Evolutionary conservation across 2,329 filamentous ascomycete genomes (phyloP).

Genomic region (Exserohilum rostratum): DNA sequence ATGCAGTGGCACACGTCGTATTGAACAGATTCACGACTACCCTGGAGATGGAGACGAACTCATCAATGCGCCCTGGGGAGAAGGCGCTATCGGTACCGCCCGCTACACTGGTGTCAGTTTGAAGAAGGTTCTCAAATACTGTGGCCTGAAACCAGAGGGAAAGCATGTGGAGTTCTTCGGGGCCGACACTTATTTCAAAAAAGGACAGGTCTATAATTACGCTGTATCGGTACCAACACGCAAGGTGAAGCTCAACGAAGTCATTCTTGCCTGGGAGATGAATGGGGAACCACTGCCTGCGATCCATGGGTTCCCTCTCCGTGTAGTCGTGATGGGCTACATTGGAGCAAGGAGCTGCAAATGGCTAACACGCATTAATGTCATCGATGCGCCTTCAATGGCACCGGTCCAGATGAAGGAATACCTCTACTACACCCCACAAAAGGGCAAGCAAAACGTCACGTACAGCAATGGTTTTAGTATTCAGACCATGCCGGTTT

Average conservation of each 20-base stretch:
- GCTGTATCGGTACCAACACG: slow-evolving; percentile 69
- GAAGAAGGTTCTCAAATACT: slow-evolving; percentile 73
- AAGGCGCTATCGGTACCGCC: slow-evolving; percentile 71
- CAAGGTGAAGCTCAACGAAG: slow-evolving; percentile 71
- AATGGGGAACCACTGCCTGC: slow-evolving; percentile 68
- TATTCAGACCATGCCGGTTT: slow-evolving; percentile 76
- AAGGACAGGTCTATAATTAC: slow-evolving; percentile 69
- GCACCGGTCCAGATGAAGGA: slow-evolving; percentile 70
- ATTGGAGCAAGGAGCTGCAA: slow-evolving; percentile 69
- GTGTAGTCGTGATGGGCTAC: slow-evolving; percentile 68
- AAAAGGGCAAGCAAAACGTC: slow-evolving; percentile 71
- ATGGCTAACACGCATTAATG: slow-evolving; percentile 68
- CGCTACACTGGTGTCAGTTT: slow-evolving; percentile 67
- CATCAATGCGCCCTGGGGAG: slow-evolving; percentile 49
- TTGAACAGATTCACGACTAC: slow-evolving; percentile 71
- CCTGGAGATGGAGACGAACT: slow-evolving; percentile 71
- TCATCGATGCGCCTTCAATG: slow-evolving; percentile 60
- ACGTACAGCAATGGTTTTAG: slow-evolving; percentile 65
- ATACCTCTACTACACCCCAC: slow-evolving; percentile 72
- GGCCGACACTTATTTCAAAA: slow-evolving; percentile 76
- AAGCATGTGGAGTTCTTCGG: slow-evolving; percentile 73
- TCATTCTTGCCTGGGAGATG: slow-evolving; percentile 74
- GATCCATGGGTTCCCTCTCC: slow-evolving; percentile 70
- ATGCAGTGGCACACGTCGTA: slow-evolving; percentile 71
- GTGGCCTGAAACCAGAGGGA: slow-evolving; percentile 61